phyloP scores from a whole-genome alignment of 2,329 filamentous ascomycete species.

The Exophiala phaeomuriformis region DNA sequence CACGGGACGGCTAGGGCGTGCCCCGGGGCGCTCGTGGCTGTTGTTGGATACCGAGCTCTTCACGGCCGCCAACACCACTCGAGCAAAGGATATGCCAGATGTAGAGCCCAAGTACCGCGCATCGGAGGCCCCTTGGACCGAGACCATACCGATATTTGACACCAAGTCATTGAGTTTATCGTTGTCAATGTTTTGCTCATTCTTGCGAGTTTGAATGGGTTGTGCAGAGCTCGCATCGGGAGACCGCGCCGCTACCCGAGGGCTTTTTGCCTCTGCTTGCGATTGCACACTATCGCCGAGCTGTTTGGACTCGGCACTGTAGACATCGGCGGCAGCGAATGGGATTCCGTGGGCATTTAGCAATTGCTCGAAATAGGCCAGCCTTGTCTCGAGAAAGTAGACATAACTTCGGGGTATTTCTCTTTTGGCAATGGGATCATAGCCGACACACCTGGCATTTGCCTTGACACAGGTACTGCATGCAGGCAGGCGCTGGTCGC shows the following conservation, averaged over 20 bases:
- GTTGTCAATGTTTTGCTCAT: conserved; percentile 44
- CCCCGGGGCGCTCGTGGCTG: conserved; percentile 57
- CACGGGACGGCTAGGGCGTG: conserved; percentile 52
- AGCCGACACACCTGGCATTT: conserved; percentile 84
- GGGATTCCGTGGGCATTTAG: conserved; percentile 62
- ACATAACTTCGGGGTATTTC: conserved; percentile 92
- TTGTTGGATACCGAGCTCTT: conserved; percentile 60
- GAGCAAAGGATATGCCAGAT: conserved; percentile 86
- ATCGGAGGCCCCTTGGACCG: conserved; percentile 69
- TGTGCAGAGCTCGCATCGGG: conserved; percentile 27
- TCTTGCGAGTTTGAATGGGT: conserved; percentile 28
- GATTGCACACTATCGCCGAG: conserved; percentile 15
- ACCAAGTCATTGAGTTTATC: conserved; percentile 60
- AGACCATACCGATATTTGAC: conserved; percentile 66
- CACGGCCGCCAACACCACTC: conserved; percentile 88
- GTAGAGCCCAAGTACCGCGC: conserved; percentile 75
- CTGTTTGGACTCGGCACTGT: conserved; percentile 47
- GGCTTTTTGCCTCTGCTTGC: conserved; percentile 24
- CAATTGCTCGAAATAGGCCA: conserved; percentile 73
- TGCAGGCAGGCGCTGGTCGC: conserved; percentile 84
- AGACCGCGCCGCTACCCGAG: conserved; percentile 13
- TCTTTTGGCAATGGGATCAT: conserved; percentile 92
- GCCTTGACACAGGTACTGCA: conserved; percentile 91
- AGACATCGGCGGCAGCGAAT: conserved; percentile 62
- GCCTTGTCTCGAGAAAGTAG: conserved; percentile 82